A percentile compares a stretch with the other conserved stretches of the same genome.
phyloP scores from a whole-genome alignment of 192 early-diverging fungal species.

The Umbelopsis sp. region DNA sequence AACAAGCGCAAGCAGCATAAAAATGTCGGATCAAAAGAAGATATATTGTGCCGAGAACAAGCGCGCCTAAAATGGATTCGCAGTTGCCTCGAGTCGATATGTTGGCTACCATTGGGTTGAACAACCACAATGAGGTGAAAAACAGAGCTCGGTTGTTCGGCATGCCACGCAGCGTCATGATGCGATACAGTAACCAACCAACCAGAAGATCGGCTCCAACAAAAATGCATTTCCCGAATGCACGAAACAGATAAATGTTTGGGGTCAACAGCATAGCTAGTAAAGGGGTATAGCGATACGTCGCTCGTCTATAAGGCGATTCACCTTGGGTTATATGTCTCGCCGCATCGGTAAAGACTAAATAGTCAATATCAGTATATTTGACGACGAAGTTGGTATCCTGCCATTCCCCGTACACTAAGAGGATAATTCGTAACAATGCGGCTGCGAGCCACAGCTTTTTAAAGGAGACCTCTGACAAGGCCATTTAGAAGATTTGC shows the following conservation, averaged over 20 bases:
- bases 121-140: conserved; percentile 76
- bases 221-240: conserved; percentile 96
- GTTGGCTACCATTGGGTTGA: conserved; percentile 95
- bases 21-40: conserved; percentile 58
- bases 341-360: conserved; percentile 95
- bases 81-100: conserved; percentile 96
- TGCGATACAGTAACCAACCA: conserved; percentile 67
- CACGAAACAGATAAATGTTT: conserved; percentile 70
- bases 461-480: conserved; percentile 32
- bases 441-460: conserved; percentile 30
- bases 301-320: conserved; percentile 89
- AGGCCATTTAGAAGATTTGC: conserved; percentile 15
- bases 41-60: conserved; percentile 79
- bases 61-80: conserved; percentile 82
- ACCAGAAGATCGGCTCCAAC: conserved; percentile 77
- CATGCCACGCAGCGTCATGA: conserved; percentile 59
- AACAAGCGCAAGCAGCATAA: conserved; percentile 63
- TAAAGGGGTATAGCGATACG: conserved; percentile 97
- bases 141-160: conserved; percentile 49
- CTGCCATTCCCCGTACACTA: conserved; percentile 88
- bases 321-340: conserved; percentile 67
- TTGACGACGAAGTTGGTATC: conserved; percentile 89
- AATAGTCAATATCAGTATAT: conserved; percentile 98
- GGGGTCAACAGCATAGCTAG: conserved; percentile 90
- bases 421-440: conserved; percentile 64